Evolutionary conservation across 345 rosid species (phyloP), one percentile per base, ranked within the genome.

Genomic region (Gynandropsis gynandra): DNA sequence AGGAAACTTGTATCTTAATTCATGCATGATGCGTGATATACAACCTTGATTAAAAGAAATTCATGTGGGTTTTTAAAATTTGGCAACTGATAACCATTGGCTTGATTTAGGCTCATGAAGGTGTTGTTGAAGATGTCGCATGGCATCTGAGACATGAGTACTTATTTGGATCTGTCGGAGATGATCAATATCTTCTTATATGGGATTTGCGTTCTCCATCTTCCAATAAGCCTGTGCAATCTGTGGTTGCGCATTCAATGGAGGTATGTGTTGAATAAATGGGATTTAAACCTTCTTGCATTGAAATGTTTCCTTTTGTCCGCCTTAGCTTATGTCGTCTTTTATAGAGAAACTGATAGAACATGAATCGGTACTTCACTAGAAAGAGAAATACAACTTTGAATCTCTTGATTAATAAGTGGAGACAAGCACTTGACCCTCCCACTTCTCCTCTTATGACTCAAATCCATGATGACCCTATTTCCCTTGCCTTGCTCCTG

Each of bases 121-220:
- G 99, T 19, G 97, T 93, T 5, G 99, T 88, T 10, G 99, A 93
- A 76, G 99, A 93, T 73, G 99, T 93, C 1, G 97, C 99, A 0
- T 93, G 99, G 97, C 99, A 93, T 78, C 65, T 80, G 62, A 80
- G 95, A 62, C 99, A 93, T 59, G 99, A 85, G 59, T 74, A 93
- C 72, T 66, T 93, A 51, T 88, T 93, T 83, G 99, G 99, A 61
- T 93, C 97, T 4, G 95, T 85, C 61, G 99, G 99, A 24, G 99
- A 93, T 73, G 97, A 93, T 67, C 97, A 85, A 27, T 88, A 80
- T 73, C 74, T 93, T 56, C 83, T 72, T 61, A 63, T 93, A 64
- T 88, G 99, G 99, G 97, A 93, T 77, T 65, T 85, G 19, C 81
- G 99, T 50, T 69, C 87, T 50, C 80, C 90, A 36, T 65, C 97